These are phyloP conservation scores for Fusarium sp. DNA, from an alignment of 2,329 filamentous ascomycete genomes.

Conservation along the genomic window DNA sequence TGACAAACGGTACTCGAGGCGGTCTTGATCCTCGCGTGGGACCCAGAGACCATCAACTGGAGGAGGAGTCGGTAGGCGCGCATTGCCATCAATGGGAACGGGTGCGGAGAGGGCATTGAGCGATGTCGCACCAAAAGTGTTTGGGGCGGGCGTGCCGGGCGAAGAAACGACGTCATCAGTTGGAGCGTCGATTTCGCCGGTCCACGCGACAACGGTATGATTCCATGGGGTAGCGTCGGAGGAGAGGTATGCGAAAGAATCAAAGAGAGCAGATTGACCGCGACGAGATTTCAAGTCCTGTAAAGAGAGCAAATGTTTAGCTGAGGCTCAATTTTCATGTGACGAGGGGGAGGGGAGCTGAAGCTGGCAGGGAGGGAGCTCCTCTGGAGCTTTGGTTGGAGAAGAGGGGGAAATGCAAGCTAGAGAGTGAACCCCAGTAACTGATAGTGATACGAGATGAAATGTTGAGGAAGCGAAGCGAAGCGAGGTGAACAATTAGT, in stretches of 20 bases:
- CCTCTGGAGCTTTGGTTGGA: slow-evolving; percentile 24
- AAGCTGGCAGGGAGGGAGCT: slow-evolving; percentile 15
- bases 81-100: slow-evolving; percentile 73
- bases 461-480: slow-evolving; percentile 15
- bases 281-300: slow-evolving; percentile 80
- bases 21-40: slow-evolving; percentile 72
- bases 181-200: slow-evolving; percentile 78
- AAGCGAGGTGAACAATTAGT: slow-evolving; percentile 11
- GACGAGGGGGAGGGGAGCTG: slow-evolving; percentile 23
- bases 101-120: slow-evolving; percentile 82
- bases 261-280: slow-evolving; percentile 91
- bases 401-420: slow-evolving; percentile 30
- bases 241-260: slow-evolving; percentile 87
- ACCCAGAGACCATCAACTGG: slow-evolving; percentile 76
- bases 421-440: slow-evolving; percentile 21
- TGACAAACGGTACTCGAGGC: slow-evolving; percentile 78
- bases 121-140: slow-evolving; percentile 61
- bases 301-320: slow-evolving; percentile 15
- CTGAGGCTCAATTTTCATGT: slow-evolving; percentile 24
- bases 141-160: slow-evolving; percentile 55
- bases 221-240: slow-evolving; percentile 88
- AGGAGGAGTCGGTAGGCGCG: slow-evolving; percentile 65
- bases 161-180: slow-evolving; percentile 54
- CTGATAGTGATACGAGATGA: slow-evolving; percentile 25
- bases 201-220: slow-evolving; percentile 94